Conservation (phyloP, 2,329 filamentous ascomycete species). For the Microcyclospora pomicola region DNA sequence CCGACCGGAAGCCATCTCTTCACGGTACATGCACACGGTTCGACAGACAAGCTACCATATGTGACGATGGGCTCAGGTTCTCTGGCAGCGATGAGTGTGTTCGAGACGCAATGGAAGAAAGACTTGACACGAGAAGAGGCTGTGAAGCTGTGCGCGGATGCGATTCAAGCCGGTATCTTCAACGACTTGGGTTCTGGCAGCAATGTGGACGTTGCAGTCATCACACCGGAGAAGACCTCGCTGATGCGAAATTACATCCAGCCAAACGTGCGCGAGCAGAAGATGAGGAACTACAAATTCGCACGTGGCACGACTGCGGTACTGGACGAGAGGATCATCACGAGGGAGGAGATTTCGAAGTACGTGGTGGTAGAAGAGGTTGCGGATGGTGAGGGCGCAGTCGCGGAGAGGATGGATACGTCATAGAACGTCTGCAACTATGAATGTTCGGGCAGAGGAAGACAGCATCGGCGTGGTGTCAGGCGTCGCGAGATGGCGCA, state of each 20-base stretch:
- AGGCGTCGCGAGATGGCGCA: too few relatives aligned
- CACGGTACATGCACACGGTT: conserved; percentile 96
- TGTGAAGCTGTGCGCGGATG: conserved; percentile 68
- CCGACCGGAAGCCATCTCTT: conserved; percentile 91
- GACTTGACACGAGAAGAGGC: conserved; percentile 64
- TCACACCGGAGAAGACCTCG: conserved; percentile 88
- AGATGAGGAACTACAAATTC: conserved; percentile 90
- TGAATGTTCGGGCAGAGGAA: too few relatives aligned
- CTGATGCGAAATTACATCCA: conserved; percentile 84
- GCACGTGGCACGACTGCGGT: conserved; percentile 84
- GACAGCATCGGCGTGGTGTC: too few relatives aligned
- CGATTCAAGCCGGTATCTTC: conserved; percentile 93
- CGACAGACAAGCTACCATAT: conserved; percentile 96
- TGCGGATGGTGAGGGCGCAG: conserved; percentile 46
- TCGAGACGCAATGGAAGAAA: conserved; percentile 89
- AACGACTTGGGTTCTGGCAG: conserved; percentile 95
- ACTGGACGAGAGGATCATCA: conserved; percentile 91
- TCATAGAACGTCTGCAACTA: too few relatives aligned
- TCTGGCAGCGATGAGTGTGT: conserved; percentile 92
- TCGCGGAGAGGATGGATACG: conserved; percentile 49
- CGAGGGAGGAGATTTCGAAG: conserved; percentile 82
- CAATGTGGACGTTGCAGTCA: conserved; percentile 94
- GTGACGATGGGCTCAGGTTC: conserved; percentile 98
- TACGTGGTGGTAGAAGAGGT: conserved; percentile 81
- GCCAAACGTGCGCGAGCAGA: conserved; percentile 80